Evolutionary conservation across 805 yeast species (phyloP).

Genomic region (Zygoascus ofunaensis): DNA sequence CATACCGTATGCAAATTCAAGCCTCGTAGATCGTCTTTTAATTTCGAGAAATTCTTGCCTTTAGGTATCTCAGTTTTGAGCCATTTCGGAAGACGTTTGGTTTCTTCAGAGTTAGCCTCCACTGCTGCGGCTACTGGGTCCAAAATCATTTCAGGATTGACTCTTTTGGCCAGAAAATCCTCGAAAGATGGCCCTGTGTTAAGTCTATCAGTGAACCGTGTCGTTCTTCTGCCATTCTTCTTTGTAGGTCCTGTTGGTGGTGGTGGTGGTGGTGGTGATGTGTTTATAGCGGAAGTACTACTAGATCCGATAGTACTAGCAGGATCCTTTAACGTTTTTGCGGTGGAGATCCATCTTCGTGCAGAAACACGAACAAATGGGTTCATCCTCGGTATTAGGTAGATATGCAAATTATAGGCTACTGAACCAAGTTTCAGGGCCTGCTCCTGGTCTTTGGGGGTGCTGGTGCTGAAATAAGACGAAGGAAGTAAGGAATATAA

Average conservation of each 20-base stretch:
- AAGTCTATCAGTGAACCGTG: slow-evolving; percentile 58
- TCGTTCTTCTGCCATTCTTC: slow-evolving; percentile 29
- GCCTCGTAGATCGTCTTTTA: slow-evolving; percentile 82
- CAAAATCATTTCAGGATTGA: slow-evolving; percentile 39
- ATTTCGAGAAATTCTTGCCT: slow-evolving; percentile 71
- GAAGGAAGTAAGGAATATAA: no score
- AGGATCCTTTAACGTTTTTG: neutral
- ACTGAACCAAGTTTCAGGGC: no score
- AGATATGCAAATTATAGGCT: no score
- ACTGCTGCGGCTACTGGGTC: slow-evolving; percentile 55
- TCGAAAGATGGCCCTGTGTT: slow-evolving; percentile 88
- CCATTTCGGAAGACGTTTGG: slow-evolving; percentile 79
- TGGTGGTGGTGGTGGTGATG: neutral
- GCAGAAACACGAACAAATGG: no score
- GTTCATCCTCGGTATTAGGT: no score
- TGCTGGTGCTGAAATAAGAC: no score
- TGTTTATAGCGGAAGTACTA: neutral
- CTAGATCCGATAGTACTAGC: neutral
- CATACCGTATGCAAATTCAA: slow-evolving; percentile 90
- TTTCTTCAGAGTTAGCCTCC: slow-evolving; percentile 21
- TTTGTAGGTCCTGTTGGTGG: slow-evolving; percentile 1
- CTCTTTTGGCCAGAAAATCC: slow-evolving; percentile 79
- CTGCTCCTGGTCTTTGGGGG: no score
- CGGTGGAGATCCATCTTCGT: neutral
- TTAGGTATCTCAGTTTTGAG: slow-evolving; percentile 94